These are phyloP conservation scores for Lophiostoma macrostomum DNA, from an alignment of 495 filamentous ascomycete genomes.

Conservation along the genomic window DNA sequence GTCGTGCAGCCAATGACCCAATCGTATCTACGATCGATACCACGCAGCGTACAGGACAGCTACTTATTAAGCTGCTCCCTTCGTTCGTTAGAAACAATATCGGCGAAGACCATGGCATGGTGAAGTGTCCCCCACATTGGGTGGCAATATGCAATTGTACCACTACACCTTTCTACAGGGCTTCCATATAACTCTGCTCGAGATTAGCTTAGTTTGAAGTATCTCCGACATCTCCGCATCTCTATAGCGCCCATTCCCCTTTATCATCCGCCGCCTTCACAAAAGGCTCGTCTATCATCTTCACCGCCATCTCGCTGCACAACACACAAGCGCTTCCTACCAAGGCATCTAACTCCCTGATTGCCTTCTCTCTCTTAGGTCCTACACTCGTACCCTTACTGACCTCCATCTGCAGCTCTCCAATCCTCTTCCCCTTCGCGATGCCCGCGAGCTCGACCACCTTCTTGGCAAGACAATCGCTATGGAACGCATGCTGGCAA, in stretches of 20 bases:
- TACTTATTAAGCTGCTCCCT: no score
- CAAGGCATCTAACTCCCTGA: constrained; percentile 82
- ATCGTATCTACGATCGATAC: no score
- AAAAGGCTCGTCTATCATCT: constrained; percentile 89
- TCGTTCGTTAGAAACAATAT: no score
- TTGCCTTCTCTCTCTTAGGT: constrained; percentile 70
- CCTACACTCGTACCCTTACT: constrained; percentile 65
- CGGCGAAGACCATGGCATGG: no score
- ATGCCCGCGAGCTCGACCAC: constrained; percentile 72
- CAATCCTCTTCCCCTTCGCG: constrained; percentile 74
- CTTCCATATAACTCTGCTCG: no score
- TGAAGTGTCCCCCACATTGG: no score
- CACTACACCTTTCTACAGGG: no score
- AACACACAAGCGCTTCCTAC: constrained; percentile 81
- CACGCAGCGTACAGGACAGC: no score
- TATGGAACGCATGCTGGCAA: constrained; percentile 96
- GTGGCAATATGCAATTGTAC: no score
- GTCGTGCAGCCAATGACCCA: no score
- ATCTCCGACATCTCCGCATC: no score
- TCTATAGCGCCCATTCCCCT: constrained; percentile 78
- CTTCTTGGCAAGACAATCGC: constrained; percentile 81
- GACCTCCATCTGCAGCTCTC: constrained; percentile 78
- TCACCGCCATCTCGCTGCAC: constrained; percentile 91
- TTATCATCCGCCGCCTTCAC: constrained; percentile 64
- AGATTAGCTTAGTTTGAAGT: no score